These are phyloP conservation scores for Lasiodiplodia sp. DNA, from an alignment of 2,329 filamentous ascomycete genomes.

Conservation along the genomic window DNA sequence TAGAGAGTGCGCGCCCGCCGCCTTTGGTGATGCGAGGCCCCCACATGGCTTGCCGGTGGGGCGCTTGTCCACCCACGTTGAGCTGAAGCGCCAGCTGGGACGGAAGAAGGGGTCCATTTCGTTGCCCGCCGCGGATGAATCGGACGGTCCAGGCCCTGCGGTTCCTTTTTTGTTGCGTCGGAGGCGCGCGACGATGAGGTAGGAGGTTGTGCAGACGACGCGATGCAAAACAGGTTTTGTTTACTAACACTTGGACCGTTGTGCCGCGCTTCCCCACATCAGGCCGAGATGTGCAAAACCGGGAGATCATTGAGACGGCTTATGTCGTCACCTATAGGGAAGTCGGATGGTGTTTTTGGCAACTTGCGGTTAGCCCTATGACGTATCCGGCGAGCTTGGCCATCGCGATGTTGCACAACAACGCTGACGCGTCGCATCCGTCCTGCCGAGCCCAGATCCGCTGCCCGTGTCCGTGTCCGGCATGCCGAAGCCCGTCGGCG, in stretches of 20 bases:
- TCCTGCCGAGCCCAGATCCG: not conserved
- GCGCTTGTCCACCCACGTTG: not conserved
- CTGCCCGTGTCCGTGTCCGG: not conserved
- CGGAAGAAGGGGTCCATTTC: not conserved
- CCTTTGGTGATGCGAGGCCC: not conserved
- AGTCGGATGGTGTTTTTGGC: not conserved
- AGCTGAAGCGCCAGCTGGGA: not conserved
- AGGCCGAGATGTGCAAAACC: not conserved
- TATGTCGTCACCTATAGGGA: not conserved
- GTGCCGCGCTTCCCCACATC: not conserved
- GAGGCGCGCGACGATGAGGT: not conserved
- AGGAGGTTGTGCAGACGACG: not conserved
- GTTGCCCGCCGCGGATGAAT: not conserved
- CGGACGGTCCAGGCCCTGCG: not conserved
- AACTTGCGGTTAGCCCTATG: not conserved
- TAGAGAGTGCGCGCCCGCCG: not conserved
- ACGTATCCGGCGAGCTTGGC: not conserved
- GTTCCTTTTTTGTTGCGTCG: not conserved
- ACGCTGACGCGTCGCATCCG: not conserved
- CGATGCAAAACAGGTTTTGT: slow-evolving; percentile 4
- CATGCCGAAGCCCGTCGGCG: not conserved
- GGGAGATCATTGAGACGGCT: not conserved
- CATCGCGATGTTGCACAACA: not conserved
- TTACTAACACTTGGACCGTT: slow-evolving; percentile 15
- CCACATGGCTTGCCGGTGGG: not conserved